Evolutionary conservation across 2,329 filamentous ascomycete species (phyloP), one percentile per base, ranked within the genome.

Genomic region (Penicillium sp.): DNA sequence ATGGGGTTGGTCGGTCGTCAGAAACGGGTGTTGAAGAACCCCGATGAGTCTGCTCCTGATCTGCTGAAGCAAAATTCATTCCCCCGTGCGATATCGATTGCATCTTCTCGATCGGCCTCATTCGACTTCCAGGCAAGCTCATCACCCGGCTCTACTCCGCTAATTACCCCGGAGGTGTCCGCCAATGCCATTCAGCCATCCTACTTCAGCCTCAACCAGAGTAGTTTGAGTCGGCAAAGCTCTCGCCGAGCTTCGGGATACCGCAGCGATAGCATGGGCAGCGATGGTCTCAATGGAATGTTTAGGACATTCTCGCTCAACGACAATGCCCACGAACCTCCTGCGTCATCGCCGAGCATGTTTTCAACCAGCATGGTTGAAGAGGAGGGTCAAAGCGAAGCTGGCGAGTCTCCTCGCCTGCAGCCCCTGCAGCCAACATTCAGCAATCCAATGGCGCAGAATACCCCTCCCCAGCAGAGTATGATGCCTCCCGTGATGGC

Each of bases 1-100:
- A 97, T 99, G 93, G 95, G 94, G 71, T 81, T 99, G 61, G 90
- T 99, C 60, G 94, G 94, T 58, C 90, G 94, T 68, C 94, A 99
- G 76, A 97, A 99, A 79, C 87, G 94, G 68, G 91, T 93, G 23
- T 81, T 97, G 47, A 94, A 78, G 84, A 86, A 83, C 70, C 80
- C 86, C 29, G 86, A 87, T 33, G 93, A 99, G 62, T 86, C 88
- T n/a, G 92, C 88, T 1, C 94, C 94, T 1, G 95, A 99, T 76
- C 79, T 99, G 13, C 82, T 97, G 43, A 97, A 96, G 71, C 87
- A 94, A 68, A 92, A 93, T 0, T 91, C 93, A 0, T 97, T 97
- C 75, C 90, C 88, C 55, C 87, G 92, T 51, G 89, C 91, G 5
- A 84, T 88, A 4, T 97, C 94, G 0, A 84, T 96, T 62, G 86